Evolutionary conservation across 2,329 filamentous ascomycete genomes (phyloP).

Genomic region (Cladosporium colombiae): DNA sequence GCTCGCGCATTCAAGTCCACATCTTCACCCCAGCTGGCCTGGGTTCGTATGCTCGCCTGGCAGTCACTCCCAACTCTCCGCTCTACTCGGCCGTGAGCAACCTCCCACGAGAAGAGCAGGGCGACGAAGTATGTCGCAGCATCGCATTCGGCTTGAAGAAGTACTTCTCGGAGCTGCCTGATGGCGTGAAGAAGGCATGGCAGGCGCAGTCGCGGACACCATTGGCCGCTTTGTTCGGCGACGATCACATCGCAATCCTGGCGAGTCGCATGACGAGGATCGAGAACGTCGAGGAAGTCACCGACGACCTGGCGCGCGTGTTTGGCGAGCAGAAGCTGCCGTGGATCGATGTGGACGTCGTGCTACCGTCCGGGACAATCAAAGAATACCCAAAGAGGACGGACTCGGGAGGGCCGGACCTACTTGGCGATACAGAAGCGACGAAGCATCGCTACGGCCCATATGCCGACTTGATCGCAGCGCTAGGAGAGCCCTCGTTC

Average conservation of each 20-base stretch:
- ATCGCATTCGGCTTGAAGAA: conserved; percentile 91
- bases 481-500: conserved; percentile 82
- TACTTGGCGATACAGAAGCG: conserved; percentile 32
- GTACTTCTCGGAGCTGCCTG: conserved; percentile 86
- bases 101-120: conserved; percentile 89
- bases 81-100: conserved; percentile 89
- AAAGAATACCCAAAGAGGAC: conserved; percentile 28
- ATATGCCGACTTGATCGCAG: conserved; percentile 73
- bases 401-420: conserved; percentile 30
- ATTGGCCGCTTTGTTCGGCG: conserved; percentile 71
- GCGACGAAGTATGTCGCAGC: conserved; percentile 87
- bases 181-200: conserved; percentile 68
- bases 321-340: conserved; percentile 79
- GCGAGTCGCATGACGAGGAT: conserved; percentile 81
- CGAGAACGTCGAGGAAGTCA: conserved; percentile 72
- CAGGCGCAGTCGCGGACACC: conserved; percentile 54
- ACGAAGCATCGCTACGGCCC: conserved; percentile 70
- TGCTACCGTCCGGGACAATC: conserved; percentile 77
- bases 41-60: conserved; percentile 85
- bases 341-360: conserved; percentile 84
- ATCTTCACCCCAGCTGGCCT: conserved; percentile 87
- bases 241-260: conserved; percentile 89
- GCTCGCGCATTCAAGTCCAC: conserved; percentile 91
- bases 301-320: conserved; percentile 71
- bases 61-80: conserved; percentile 87